Percentiles rank a stretch among this genome's conserved stretches.
These are phyloP conservation scores for Chernovozyma sophiae-reginae DNA, from an alignment of 1,139 yeast species.

Conservation along the genomic window DNA sequence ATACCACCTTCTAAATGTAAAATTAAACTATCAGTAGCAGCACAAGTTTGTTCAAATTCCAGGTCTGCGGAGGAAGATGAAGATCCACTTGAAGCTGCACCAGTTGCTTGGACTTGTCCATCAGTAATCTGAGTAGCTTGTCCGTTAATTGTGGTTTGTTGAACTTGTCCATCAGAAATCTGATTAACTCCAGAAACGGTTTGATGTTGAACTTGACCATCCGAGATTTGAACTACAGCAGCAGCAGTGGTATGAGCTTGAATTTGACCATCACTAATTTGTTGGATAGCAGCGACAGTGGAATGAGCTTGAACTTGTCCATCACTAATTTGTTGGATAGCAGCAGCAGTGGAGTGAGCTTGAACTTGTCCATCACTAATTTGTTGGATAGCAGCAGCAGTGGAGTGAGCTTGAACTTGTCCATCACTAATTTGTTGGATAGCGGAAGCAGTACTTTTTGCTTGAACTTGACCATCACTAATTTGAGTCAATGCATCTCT, in stretches of 20 bases:
- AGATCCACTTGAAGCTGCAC: conserved; percentile 1
- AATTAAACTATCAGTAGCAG: conserved; percentile 23
- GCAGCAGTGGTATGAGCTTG: conserved; percentile 28
- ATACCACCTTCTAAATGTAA: conserved; percentile 25
- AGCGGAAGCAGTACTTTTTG: conserved; percentile 15
- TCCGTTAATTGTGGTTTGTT: conserved; percentile 24
- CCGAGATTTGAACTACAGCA: conserved; percentile 40
- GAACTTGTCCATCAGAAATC: conserved; percentile 47
- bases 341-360: conserved; percentile 15
- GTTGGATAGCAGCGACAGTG: conserved; percentile 15
- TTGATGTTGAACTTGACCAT: conserved; percentile 32
- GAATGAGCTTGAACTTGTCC: conserved; percentile 37
- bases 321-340: conserved; percentile 37
- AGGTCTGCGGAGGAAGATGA: conserved; percentile 4
- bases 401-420: conserved; percentile 29
- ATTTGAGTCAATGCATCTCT: conserved; percentile 5
- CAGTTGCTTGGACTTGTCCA: conserved; percentile 26
- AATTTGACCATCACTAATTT: conserved; percentile 40
- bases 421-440: conserved; percentile 37
- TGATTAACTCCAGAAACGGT: conserved; percentile 30
- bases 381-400: conserved; percentile 29
- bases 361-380: conserved; percentile 26
- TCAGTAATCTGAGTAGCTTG: conserved; percentile 22
- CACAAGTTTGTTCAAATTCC: conserved; percentile 21
- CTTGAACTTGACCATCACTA: conserved; percentile 32